Base-by-base conservation (phyloP, 2,329 filamentous ascomycete species). In the Aureobasidium sp. region DNA sequence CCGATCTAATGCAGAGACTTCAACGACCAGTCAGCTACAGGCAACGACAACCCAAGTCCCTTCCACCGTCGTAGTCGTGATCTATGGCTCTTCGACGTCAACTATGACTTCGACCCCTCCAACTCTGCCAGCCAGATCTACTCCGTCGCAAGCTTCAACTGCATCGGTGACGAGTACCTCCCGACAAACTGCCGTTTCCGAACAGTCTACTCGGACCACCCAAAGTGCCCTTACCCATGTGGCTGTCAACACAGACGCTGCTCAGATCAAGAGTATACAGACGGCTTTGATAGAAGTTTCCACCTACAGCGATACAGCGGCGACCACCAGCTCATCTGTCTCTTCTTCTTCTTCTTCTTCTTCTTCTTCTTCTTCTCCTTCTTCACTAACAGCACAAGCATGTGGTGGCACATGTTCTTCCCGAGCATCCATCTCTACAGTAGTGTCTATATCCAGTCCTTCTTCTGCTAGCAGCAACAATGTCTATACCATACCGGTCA, bases 21-120 rank as follows among this genome's bases (percentile, higher is more conserved):
- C 47, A 8, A 53, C 27, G 7, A 53, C 3, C 11, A 27, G 10
- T 16, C 36, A 53, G 10, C 31, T 38, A 33, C n/a, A 51, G 20
- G 6, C 23, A 18, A 53, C 47, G 10, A 33, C 36, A 3, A 23
- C 36, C 7, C 18, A 43, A 43, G 33, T 9, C 4, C 33, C 36
- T 43, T 20, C 18, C 8, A 53, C 47, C 3, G 59, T 51, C 10
- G 20, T 62, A 3, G 36, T 25, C 9, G 59, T 53, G 0, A 62
- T 62, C 33, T 53, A 33, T 38, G 59, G 47, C 47, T 42, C 59
- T 25, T 62, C 59, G 16, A 62, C 59, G 6, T 62, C 59, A 53
- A 62, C 31, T 33, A 53, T 62, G 47, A 62, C 47, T 8, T 62
- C 47, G 9, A 25, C 53, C 3, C 47, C 59, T 20, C 16, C 45